Conservation (phyloP, 768 basidiomycete species). For the Mycena floridula region DNA sequence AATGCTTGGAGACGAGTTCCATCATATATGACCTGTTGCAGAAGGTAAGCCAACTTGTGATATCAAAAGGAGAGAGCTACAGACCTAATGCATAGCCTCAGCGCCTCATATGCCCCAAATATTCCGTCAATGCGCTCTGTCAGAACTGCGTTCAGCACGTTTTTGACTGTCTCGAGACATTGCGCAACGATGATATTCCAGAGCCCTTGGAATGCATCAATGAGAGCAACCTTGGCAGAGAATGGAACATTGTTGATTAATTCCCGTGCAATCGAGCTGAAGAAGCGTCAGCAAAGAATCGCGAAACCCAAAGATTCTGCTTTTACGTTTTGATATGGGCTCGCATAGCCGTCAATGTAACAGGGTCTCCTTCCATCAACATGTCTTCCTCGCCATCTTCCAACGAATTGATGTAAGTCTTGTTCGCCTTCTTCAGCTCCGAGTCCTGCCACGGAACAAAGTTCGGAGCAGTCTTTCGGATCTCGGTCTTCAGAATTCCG, state of each 20-base stretch:
- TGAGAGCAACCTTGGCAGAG: constrained; percentile 18
- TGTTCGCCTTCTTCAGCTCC: neutral
- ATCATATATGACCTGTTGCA: constrained; percentile 10
- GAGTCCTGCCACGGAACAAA: neutral
- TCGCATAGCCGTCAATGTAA: constrained; percentile 26
- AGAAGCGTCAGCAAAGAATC: neutral
- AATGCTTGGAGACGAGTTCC: constrained; percentile 17
- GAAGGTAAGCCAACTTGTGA: neutral
- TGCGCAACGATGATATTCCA: constrained; percentile 14
- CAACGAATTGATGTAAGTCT: constrained; percentile 7
- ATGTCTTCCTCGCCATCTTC: constrained; percentile 13
- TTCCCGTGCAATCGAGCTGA: constrained; percentile 13
- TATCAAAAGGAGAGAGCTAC: constrained; percentile 8
- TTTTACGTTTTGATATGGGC: constrained; percentile 24
- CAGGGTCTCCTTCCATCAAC: constrained; percentile 11
- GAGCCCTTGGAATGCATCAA: constrained; percentile 12
- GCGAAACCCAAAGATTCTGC: neutral
- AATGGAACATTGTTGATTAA: constrained; percentile 24
- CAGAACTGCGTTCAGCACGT: constrained; percentile 13
- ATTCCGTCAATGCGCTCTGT: constrained; percentile 13
- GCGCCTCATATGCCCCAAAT: constrained; percentile 29
- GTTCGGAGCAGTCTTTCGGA: neutral
- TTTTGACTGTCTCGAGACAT: constrained; percentile 6
- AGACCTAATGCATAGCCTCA: constrained; percentile 25
- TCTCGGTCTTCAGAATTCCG: neutral